A percentile compares a stretch with the other conserved stretches of the same genome.
Conservation (phyloP, 257 asterid species). For the Rauvolfia tetraphylla region DNA sequence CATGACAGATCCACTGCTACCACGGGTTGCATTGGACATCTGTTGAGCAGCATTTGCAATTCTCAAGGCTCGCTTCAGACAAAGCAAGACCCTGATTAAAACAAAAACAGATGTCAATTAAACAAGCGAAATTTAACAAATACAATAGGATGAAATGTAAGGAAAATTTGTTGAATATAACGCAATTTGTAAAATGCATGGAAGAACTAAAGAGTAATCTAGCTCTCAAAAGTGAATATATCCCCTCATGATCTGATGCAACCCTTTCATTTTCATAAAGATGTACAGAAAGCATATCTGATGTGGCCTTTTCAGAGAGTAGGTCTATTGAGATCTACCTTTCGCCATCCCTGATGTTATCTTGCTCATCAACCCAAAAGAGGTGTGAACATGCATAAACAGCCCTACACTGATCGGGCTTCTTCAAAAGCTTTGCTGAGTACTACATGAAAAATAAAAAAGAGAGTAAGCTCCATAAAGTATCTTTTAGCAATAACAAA, state of each 20-base stretch:
- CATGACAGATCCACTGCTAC: constrained; percentile 72
- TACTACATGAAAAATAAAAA: constrained; percentile 44
- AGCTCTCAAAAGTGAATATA: not conserved
- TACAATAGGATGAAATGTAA: not conserved
- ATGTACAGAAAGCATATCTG: not conserved
- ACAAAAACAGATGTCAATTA: not conserved
- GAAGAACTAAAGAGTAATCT: not conserved
- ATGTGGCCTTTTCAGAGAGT: not conserved
- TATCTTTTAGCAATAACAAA: not conserved
- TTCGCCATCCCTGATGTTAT: constrained; percentile 82
- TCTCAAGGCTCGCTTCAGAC: constrained; percentile 93
- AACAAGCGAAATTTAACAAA: constrained; percentile 1
- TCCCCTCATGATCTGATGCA: not conserved
- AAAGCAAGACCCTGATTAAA: constrained; percentile 73
- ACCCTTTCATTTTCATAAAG: not conserved
- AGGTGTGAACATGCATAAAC: constrained; percentile 97
- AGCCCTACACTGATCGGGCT: constrained; percentile 98
- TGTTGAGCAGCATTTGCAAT: constrained; percentile 96
- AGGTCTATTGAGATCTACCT: constrained; percentile 47
- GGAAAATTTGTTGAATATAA: not conserved
- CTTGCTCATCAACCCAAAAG: constrained; percentile 95
- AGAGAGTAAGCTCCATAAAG: constrained; percentile 14
- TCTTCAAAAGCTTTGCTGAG: constrained; percentile 95
- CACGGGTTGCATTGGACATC: constrained; percentile 90
- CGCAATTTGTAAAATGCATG: not conserved